Evolutionary conservation across 2,329 filamentous ascomycete species (phyloP).

Genomic region (Penicillium sp.): DNA sequence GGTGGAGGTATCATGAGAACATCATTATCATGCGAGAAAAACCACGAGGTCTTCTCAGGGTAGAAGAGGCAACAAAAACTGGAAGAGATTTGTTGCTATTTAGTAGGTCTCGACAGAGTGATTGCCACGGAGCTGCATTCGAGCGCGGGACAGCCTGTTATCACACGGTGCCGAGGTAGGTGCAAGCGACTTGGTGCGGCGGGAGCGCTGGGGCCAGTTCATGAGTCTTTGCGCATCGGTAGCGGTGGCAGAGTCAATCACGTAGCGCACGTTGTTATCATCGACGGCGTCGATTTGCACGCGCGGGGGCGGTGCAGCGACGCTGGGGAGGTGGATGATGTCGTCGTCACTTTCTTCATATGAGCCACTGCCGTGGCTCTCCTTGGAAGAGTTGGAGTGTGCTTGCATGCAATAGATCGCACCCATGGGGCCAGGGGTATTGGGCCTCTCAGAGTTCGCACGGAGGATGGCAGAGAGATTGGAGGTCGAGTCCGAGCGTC

Average conservation of each 20-base stretch:
- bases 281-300: slow-evolving; percentile 43
- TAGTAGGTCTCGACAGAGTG: slow-evolving; percentile 39
- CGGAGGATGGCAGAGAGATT: slow-evolving; percentile 17
- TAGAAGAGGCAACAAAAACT: not conserved
- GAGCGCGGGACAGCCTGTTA: slow-evolving; percentile 26
- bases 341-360: slow-evolving; percentile 43
- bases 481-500: slow-evolving; percentile 22
- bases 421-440: slow-evolving; percentile 34
- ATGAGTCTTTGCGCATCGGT: slow-evolving; percentile 40
- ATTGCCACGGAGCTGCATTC: slow-evolving; percentile 30
- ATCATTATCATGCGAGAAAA: slow-evolving; percentile 29
- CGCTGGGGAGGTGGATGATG: slow-evolving; percentile 43
- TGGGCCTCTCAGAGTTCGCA: slow-evolving; percentile 19
- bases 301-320: slow-evolving; percentile 30
- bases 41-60: not conserved
- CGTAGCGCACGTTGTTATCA: slow-evolving; percentile 42
- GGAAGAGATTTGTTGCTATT: not conserved
- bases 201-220: slow-evolving; percentile 38
- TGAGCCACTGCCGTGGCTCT: slow-evolving; percentile 30
- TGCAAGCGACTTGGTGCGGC: slow-evolving; percentile 15
- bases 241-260: slow-evolving; percentile 36
- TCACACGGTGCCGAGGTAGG: slow-evolving; percentile 17
- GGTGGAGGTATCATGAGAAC: slow-evolving; percentile 27
- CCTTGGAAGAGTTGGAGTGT: slow-evolving; percentile 36
- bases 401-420: slow-evolving; percentile 45